Evolutionary conservation across 2,329 filamentous ascomycete species (phyloP).

Genomic region (Fusarium tricinctum): DNA sequence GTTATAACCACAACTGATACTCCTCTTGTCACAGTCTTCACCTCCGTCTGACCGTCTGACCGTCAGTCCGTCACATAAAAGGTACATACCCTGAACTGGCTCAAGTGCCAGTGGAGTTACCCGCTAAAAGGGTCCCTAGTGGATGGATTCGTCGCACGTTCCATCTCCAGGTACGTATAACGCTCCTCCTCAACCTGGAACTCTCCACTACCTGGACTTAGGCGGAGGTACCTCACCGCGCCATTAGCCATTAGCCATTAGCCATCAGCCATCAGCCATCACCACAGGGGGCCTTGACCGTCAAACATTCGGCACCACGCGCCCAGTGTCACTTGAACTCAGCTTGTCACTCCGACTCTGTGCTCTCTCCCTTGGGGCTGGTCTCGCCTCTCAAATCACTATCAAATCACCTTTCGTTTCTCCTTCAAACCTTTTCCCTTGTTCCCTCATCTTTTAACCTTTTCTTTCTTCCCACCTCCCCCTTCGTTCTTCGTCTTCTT

Average conservation of each 20-base stretch:
- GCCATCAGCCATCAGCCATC: no score
- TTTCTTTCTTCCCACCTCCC: background rate
- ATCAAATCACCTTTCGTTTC: constrained; percentile 27
- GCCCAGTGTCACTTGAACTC: constrained; percentile 39
- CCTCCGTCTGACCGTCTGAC: constrained; percentile 15
- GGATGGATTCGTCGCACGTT: constrained; percentile 33
- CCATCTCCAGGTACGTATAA: constrained; percentile 18
- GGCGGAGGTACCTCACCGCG: constrained; percentile 19
- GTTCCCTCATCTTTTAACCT: constrained; percentile 29
- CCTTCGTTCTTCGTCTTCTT: constrained; percentile 2
- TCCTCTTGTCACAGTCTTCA: background rate
- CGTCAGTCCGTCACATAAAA: no score
- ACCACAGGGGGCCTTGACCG: constrained; percentile 27
- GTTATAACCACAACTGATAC: background rate
- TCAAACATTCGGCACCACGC: constrained; percentile 32
- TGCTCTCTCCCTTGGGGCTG: constrained; percentile 16
- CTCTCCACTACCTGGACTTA: constrained; percentile 34
- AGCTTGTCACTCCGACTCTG: constrained; percentile 23
- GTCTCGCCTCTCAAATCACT: constrained; percentile 21
- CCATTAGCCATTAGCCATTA: background rate
- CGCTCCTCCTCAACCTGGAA: constrained; percentile 9
- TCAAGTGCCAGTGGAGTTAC: constrained; percentile 1
- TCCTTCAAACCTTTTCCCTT: constrained; percentile 25
- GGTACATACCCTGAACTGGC: constrained; percentile 21
- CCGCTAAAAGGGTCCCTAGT: constrained; percentile 33